phyloP scores from a whole-genome alignment of 179 eudicot genomes.

The Silene vulgaris region DNA sequence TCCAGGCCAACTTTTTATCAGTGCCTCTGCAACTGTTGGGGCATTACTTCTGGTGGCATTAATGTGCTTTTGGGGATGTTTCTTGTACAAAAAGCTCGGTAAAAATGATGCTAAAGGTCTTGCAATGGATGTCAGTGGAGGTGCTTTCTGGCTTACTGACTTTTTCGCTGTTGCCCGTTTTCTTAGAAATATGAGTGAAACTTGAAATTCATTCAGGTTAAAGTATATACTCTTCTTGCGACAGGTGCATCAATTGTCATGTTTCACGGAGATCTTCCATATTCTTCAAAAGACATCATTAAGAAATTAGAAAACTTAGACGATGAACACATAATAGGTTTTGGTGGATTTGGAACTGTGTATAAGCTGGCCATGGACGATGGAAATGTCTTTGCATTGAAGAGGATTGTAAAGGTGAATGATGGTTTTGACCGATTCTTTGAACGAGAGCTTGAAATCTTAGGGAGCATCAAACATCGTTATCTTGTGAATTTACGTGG shows the following conservation, averaged over 20 bases:
- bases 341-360: conserved; percentile 94
- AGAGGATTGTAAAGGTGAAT: conserved; percentile 75
- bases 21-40: conserved; percentile 94
- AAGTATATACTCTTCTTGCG: conserved; percentile 19
- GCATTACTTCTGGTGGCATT: conserved; percentile 92
- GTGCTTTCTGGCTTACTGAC: conserved; percentile 30
- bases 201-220: background rate
- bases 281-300: conserved; percentile 82
- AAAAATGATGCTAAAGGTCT: conserved; percentile 71
- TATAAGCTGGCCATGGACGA: conserved; percentile 95
- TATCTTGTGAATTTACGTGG: conserved; percentile 91
- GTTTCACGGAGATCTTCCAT: conserved; percentile 98
- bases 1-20: conserved; percentile 73
- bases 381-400: conserved; percentile 81
- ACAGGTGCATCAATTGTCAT: conserved; percentile 95
- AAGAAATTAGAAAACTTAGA: conserved; percentile 75
- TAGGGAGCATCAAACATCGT: conserved; percentile 93
- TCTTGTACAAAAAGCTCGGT: conserved; percentile 86
- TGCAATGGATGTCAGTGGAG: conserved; percentile 84
- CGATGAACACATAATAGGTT: conserved; percentile 86
- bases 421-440: conserved; percentile 92
- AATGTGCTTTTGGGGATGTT: conserved; percentile 99
- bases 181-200: conserved; percentile 1
- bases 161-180: conserved; percentile 13
- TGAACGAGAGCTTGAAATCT: conserved; percentile 93